These are phyloP conservation scores for Gremmenia infestans DNA, from an alignment of 2,329 filamentous ascomycete genomes.

Conservation along the genomic window DNA sequence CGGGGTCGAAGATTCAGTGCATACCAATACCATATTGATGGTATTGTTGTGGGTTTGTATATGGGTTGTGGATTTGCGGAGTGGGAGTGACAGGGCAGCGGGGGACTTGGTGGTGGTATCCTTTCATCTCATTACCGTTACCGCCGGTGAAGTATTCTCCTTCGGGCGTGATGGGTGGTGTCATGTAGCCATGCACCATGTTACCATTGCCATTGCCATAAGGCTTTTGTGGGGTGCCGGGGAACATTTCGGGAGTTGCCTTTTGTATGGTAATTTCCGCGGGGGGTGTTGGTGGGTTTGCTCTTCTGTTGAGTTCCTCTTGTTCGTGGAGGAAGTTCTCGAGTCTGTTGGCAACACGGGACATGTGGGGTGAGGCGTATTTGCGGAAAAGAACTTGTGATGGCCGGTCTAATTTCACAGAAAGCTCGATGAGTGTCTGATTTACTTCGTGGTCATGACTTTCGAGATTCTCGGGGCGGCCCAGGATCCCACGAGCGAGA, in stretches of 20 bases:
- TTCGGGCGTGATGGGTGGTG: conserved; percentile 81
- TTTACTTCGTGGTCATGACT: conserved; percentile 66
- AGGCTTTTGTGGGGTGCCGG: conserved; percentile 75
- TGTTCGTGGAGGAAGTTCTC: conserved; percentile 63
- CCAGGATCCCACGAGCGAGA: conserved; percentile 79
- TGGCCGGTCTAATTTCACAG: conserved; percentile 59
- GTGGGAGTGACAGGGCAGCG: conserved; percentile 61
- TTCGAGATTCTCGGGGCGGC: conserved; percentile 69
- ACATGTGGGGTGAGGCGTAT: conserved; percentile 62
- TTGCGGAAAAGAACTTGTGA: conserved; percentile 64
- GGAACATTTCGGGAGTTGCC: conserved; percentile 50
- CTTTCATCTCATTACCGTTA: conserved; percentile 23
- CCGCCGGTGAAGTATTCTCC: conserved; percentile 45
- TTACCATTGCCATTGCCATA: conserved; percentile 51
- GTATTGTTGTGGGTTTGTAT: conserved; percentile 40
- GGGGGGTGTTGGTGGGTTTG: conserved; percentile 58
- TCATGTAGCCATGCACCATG: conserved; percentile 69
- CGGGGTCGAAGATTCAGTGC: conserved; percentile 19
- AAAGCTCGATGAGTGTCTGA: conserved; percentile 49
- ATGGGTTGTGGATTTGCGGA: conserved; percentile 42
- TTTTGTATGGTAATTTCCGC: conserved; percentile 45
- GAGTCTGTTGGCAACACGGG: conserved; percentile 57
- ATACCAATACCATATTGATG: conserved; percentile 34
- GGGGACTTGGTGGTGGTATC: conserved; percentile 25
- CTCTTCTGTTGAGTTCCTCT: conserved; percentile 49